A percentile compares a stretch with the other conserved stretches of the same genome.
phyloP scores from a whole-genome alignment of 176 grass and related monocot genomes.

The Oryza australiensis region DNA sequence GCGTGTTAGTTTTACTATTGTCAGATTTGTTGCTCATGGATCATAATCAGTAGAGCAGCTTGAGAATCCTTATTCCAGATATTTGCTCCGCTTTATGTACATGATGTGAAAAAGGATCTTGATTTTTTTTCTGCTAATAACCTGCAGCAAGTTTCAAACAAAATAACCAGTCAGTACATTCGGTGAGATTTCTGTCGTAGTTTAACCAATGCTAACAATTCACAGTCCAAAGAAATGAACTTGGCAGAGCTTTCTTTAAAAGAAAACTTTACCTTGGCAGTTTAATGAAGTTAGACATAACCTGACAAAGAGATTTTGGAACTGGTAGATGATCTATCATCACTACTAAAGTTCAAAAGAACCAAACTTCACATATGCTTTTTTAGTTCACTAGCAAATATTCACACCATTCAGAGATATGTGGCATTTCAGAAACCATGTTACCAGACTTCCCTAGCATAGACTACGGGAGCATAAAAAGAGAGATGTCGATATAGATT shows the following conservation, averaged over 20 bases:
- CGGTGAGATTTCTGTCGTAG: background rate
- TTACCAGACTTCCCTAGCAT: background rate
- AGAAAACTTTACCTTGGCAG: background rate
- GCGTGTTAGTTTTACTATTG: conserved; percentile 24
- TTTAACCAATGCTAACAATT: background rate
- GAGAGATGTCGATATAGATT: background rate
- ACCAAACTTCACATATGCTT: background rate
- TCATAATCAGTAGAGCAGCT: background rate
- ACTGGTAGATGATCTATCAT: background rate
- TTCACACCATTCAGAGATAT: background rate
- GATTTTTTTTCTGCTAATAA: conserved; percentile 2
- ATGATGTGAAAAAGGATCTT: background rate
- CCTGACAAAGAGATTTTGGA: background rate
- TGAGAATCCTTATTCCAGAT: conserved; percentile 24
- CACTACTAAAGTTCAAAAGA: background rate
- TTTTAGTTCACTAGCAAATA: background rate
- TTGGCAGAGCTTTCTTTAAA: background rate
- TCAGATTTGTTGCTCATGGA: conserved; percentile 13
- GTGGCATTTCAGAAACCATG: background rate
- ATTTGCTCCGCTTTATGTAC: conserved; percentile 11
- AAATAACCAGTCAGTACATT: conserved; percentile 24
- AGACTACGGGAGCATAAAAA: background rate
- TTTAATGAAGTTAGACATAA: background rate
- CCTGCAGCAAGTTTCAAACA: conserved; percentile 31
- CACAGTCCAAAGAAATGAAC: background rate